phyloP scores from a whole-genome alignment of 768 basidiomycete genomes.

The Tulasnella calospora region DNA sequence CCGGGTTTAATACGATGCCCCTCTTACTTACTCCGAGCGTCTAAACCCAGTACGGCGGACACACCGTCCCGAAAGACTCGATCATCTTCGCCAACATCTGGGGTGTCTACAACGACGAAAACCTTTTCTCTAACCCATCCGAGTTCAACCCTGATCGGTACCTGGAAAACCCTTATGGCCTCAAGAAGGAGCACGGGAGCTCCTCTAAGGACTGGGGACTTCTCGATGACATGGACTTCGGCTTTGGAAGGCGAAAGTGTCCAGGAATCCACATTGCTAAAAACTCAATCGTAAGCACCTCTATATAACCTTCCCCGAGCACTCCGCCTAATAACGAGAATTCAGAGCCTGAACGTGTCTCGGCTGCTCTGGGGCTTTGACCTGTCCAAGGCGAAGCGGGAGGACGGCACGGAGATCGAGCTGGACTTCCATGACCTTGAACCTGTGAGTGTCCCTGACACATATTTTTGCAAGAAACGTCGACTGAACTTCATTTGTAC shows the following conservation, averaged over 20 bases:
- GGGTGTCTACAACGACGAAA: conserved; percentile 34
- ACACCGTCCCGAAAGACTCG: conserved; percentile 32
- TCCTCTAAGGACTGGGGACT: not conserved
- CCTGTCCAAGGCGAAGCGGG: conserved; percentile 12
- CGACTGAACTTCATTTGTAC: not conserved
- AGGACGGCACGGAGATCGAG: conserved; percentile 12
- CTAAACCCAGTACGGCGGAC: conserved; percentile 20
- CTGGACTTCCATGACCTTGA: not conserved
- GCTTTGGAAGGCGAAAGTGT: conserved; percentile 30
- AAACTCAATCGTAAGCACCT: conserved; percentile 27
- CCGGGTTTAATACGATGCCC: not conserved
- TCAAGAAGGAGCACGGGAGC: conserved; percentile 2
- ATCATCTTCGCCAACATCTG: conserved; percentile 34
- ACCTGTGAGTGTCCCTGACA: not conserved
- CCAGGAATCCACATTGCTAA: conserved; percentile 33
- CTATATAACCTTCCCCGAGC: not conserved
- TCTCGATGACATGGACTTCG: conserved; percentile 8
- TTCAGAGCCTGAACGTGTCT: conserved; percentile 13
- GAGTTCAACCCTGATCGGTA: conserved; percentile 51
- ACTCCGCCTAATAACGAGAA: not conserved
- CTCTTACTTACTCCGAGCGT: not conserved
- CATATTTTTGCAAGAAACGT: not conserved
- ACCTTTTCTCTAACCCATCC: conserved; percentile 44
- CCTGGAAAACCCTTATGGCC: conserved; percentile 22
- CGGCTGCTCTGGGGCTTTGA: conserved; percentile 21